Conservation (phyloP, 73 alveolate species). For the Paramecium pentaurelia region DNA sequence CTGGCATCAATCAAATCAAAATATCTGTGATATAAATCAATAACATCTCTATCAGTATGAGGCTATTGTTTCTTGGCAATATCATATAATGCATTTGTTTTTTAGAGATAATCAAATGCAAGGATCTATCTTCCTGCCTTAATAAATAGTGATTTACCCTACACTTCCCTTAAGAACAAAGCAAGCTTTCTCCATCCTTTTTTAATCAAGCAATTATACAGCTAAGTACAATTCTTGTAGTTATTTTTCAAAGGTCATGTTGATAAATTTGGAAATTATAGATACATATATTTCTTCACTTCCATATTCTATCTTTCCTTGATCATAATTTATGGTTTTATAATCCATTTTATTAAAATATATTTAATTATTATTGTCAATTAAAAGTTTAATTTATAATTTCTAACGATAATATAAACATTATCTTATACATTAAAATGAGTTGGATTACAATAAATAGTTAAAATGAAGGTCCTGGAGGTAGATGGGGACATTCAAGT, state of each 20-base stretch:
- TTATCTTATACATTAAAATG: background rate
- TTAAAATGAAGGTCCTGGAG: background rate
- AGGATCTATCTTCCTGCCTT: conserved; percentile 17
- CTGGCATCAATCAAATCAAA: conserved; percentile 32
- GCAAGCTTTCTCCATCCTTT: conserved; percentile 25
- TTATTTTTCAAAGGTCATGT: conserved; percentile 26
- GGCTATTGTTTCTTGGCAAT: background rate
- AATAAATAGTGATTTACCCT: conserved; percentile 23
- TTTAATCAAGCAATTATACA: background rate
- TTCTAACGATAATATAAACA: conserved; percentile 1
- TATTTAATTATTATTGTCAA: background rate
- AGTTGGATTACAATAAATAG: background rate
- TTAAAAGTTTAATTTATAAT: background rate
- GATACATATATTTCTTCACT: conserved; percentile 26
- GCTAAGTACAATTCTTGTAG: background rate
- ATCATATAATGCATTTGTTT: conserved; percentile 39
- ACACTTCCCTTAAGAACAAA: conserved; percentile 39
- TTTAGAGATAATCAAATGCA: conserved; percentile 29
- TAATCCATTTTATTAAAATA: conserved; percentile 15
- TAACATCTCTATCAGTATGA: background rate
- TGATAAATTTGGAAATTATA: background rate
- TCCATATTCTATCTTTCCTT: conserved; percentile 17
- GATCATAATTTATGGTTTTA: conserved; percentile 10
- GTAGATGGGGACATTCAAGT: conserved; percentile 29
- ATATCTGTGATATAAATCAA: conserved; percentile 30